phyloP scores from a whole-genome alignment of 192 early-diverging fungal species.

The Coemansia interrupta region DNA sequence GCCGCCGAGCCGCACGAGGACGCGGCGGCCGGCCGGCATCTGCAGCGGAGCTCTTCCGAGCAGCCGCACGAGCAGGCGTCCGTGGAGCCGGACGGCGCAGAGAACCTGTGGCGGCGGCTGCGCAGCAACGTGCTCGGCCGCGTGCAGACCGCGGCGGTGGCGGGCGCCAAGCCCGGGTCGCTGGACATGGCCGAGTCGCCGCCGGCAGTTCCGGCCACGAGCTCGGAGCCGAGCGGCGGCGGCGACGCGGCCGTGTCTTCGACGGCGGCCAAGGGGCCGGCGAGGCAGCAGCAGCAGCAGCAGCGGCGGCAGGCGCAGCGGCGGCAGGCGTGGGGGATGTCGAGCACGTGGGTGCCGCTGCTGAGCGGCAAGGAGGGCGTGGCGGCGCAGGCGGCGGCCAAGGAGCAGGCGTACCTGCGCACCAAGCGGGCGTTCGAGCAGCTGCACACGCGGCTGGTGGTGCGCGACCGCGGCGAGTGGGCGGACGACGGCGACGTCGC shows the following conservation, averaged over 20 bases:
- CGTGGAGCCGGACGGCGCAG: constrained; percentile 16
- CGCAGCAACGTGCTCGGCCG: constrained; percentile 46
- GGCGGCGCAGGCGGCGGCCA: constrained; percentile 17
- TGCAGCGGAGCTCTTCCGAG: constrained; percentile 11
- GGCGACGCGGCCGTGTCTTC: too few relatives aligned
- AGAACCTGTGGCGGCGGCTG: constrained; percentile 44
- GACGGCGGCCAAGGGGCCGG: neutral
- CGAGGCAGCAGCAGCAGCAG: neutral
- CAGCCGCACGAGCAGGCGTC: constrained; percentile 2
- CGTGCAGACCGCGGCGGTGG: constrained; percentile 12
- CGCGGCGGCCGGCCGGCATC: neutral
- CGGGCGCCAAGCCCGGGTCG: constrained; percentile 1
- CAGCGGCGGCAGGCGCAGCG: neutral
- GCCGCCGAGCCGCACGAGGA: neutral
- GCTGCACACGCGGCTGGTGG: constrained; percentile 15
- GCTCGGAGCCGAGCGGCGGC: neutral
- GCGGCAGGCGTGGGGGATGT: constrained; percentile 2
- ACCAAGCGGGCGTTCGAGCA: constrained; percentile 22
- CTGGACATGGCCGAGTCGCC: neutral
- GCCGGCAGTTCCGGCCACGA: neutral
- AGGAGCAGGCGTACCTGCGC: constrained; percentile 26
- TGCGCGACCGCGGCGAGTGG: constrained; percentile 9
- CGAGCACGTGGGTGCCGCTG: constrained; percentile 9
- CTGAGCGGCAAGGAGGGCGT: constrained; percentile 8
- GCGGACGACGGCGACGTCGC: neutral